Base-by-base conservation (phyloP, 2,329 filamentous ascomycete species). In the Nectriaceae sp. region DNA sequence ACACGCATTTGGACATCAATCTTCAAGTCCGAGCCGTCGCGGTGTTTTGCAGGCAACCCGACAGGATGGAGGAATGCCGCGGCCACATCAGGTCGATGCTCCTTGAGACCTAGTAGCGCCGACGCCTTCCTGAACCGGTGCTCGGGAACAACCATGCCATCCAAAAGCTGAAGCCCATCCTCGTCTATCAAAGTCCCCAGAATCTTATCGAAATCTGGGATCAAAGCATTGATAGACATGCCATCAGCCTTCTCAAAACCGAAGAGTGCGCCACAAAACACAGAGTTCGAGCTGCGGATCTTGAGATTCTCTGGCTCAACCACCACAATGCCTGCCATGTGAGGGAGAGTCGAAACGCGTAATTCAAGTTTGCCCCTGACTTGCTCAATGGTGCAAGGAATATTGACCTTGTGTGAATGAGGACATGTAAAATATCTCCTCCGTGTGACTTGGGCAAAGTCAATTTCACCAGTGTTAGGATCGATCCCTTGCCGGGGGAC, bases 1-100 rank as follows among this genome's bases (percentile, higher is more conserved):
- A 99, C 91, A 26, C 94, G 85, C 88, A 99, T 90, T 70, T 99
- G 94, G 22, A 97, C 85, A 66, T 99, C 94, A 29, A 99, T 89
- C 70, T 90, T 93, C 54, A 99, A 87, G 53, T 94, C 89, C 0
- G 89, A 88, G 3, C 94, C 93, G 66, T 99, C 94, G 33, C 92
- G 85, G 67, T 99, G 94, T 62, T 83, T 87, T 1, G 91, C 94
- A 4, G 87, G 83, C 35, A 99, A 76, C 11, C 94, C 94, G 56
- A 89, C 88, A 2, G 94, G 91, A 46, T 88, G 83, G 40, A 96
- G 72, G 65, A 97, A 96, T 36, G 88, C 84, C 2, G 86, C 82
- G 1, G 87, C 81, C 6, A 87, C 88, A 70, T 96, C 90, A 38
- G 85, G 82, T 39, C 85, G 89, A 21, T 89, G 90, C 65, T 97